Conservation (phyloP, 495 filamentous ascomycete species). For the Penicillium samsonianum region DNA sequence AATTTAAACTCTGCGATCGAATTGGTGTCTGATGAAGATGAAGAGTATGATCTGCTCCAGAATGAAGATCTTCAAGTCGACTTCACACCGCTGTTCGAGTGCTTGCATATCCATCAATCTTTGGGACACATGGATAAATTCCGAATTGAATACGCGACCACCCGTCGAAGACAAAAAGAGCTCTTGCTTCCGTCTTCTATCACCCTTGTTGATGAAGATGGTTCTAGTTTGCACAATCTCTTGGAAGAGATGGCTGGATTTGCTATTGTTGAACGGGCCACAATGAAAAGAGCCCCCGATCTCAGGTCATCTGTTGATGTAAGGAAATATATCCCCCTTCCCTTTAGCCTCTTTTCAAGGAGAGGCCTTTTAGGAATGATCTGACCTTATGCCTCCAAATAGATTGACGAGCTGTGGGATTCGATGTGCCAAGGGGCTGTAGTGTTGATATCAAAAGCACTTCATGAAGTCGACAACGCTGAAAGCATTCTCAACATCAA, state of each 20-base stretch:
- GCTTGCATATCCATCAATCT: slow-evolving; percentile 94
- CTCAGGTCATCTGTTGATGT: slow-evolving; percentile 85
- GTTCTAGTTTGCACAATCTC: slow-evolving; percentile 76
- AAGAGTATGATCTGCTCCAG: slow-evolving; percentile 91
- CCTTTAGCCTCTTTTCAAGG: not conserved
- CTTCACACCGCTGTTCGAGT: slow-evolving; percentile 94
- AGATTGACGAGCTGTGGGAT: slow-evolving; percentile 97
- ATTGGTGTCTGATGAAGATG: slow-evolving; percentile 88
- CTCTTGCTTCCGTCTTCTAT: slow-evolving; percentile 74
- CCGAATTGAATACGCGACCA: slow-evolving; percentile 83
- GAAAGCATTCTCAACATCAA: slow-evolving; percentile 89
- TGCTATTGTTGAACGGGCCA: slow-evolving; percentile 92
- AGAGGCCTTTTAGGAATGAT: not conserved
- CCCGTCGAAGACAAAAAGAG: slow-evolving; percentile 87
- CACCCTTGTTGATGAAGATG: slow-evolving; percentile 70
- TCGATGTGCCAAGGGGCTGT: slow-evolving; percentile 93
- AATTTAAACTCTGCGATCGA: slow-evolving; percentile 96
- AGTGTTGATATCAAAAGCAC: slow-evolving; percentile 70
- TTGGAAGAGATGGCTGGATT: slow-evolving; percentile 94
- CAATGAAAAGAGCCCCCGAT: slow-evolving; percentile 80
- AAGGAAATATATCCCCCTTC: slow-evolving; percentile 9
- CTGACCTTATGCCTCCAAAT: slow-evolving; percentile 11
- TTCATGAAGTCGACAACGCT: slow-evolving; percentile 76
- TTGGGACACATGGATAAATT: slow-evolving; percentile 92
- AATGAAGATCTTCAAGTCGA: slow-evolving; percentile 93